Percentiles rank a stretch among this genome's conserved stretches.
Conservation (phyloP, 129 eudicot genomes). For the Escallonia rubra region DNA sequence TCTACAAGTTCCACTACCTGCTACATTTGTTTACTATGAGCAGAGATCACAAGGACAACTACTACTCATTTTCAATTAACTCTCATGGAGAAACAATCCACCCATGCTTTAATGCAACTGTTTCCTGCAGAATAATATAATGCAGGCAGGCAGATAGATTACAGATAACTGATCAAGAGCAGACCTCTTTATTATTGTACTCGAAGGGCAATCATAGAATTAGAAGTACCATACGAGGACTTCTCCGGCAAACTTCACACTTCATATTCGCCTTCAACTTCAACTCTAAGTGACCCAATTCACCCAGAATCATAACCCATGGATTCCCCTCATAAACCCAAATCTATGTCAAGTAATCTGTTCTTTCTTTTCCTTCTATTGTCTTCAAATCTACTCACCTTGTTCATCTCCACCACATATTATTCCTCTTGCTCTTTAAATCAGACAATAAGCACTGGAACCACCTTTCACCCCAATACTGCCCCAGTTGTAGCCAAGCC, state of each 20-base stretch:
- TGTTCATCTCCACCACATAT: slow-evolving; percentile 46
- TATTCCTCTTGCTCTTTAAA: slow-evolving; percentile 35
- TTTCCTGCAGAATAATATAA: too few relatives aligned
- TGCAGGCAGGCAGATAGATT: too few relatives aligned
- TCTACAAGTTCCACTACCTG: slow-evolving; percentile 8
- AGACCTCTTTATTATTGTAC: background rate
- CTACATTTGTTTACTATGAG: slow-evolving; percentile 1
- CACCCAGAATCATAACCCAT: slow-evolving; percentile 12
- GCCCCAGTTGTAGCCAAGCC: slow-evolving; percentile 5
- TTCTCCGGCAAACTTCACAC: background rate
- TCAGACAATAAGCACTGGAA: slow-evolving; percentile 5
- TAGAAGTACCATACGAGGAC: background rate
- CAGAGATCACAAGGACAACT: background rate
- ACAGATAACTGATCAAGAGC: background rate
- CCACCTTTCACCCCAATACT: background rate
- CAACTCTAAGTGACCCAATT: slow-evolving; percentile 15
- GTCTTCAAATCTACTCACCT: slow-evolving; percentile 48
- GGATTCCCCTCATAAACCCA: slow-evolving; percentile 28
- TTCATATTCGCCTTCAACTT: slow-evolving; percentile 1
- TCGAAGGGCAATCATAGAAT: background rate
- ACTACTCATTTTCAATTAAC: background rate
- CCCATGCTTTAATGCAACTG: background rate
- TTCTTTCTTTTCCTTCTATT: slow-evolving; percentile 51
- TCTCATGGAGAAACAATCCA: background rate
- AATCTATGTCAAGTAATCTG: slow-evolving; percentile 3